These are phyloP conservation scores for Annulohypoxylon truncatum DNA, from an alignment of 2,329 filamentous ascomycete genomes.

Conservation along the genomic window DNA sequence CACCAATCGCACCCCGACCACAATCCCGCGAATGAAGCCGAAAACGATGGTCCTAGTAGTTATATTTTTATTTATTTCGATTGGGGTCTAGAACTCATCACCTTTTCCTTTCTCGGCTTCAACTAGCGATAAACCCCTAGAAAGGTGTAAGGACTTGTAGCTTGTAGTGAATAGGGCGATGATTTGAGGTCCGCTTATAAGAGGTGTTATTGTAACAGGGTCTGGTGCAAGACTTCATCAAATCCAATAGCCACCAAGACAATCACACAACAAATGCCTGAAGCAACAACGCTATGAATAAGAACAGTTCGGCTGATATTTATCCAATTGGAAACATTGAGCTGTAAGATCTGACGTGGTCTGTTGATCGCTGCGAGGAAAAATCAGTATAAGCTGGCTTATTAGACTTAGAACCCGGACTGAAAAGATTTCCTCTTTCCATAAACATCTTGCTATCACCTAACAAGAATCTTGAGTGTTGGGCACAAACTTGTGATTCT, in stretches of 20 bases:
- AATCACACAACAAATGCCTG: not conserved
- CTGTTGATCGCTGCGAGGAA: not conserved
- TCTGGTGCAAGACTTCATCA: not conserved
- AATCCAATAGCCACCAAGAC: not conserved
- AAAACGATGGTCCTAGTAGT: slow-evolving; percentile 11
- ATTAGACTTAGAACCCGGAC: not conserved
- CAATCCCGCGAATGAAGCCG: slow-evolving; percentile 12
- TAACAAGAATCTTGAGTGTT: not conserved
- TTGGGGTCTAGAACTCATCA: not conserved
- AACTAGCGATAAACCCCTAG: not conserved
- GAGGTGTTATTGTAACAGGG: not conserved
- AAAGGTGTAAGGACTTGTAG: not conserved
- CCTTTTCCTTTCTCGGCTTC: not conserved
- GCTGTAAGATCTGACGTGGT: not conserved
- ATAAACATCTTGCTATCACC: not conserved
- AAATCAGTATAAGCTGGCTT: not conserved
- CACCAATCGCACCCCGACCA: slow-evolving; percentile 15
- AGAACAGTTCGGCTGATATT: not conserved
- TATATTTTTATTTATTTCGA: not conserved
- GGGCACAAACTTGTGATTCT: not conserved
- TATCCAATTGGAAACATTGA: not conserved
- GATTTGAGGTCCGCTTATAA: not conserved
- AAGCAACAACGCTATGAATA: not conserved
- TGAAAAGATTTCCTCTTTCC: not conserved
- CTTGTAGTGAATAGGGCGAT: not conserved